Evolutionary conservation across 441 rosid species (phyloP).

Genomic region (Gossypium schwendimanii): DNA sequence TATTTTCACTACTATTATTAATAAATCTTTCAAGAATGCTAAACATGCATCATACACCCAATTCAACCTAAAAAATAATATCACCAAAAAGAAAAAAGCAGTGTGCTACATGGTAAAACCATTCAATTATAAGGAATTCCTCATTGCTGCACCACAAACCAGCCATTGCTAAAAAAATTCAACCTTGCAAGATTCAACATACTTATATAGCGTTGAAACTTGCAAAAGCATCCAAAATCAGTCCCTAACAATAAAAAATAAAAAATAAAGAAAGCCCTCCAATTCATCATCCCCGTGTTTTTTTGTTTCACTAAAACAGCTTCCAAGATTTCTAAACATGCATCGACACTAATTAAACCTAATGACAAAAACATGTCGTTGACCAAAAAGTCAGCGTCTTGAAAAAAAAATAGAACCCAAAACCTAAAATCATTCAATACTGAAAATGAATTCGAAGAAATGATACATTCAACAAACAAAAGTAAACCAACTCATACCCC

Average conservation of each 20-base stretch:
- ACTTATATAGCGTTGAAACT: background rate
- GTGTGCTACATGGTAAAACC: background rate
- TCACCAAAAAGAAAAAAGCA: background rate
- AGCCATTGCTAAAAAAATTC: conserved; percentile 5
- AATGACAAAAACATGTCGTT: background rate
- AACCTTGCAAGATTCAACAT: background rate
- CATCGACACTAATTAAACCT: background rate
- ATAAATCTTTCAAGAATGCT: background rate
- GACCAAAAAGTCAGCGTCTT: background rate
- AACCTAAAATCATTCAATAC: background rate
- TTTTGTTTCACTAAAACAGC: background rate
- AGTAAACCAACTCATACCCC: background rate
- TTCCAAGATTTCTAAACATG: background rate
- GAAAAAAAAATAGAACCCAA: background rate
- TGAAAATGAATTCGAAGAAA: background rate
- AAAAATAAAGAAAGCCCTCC: background rate
- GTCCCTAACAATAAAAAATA: background rate
- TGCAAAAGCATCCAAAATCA: background rate
- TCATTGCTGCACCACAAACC: background rate
- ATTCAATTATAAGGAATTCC: background rate
- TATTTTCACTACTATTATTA: background rate
- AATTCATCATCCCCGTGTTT: background rate
- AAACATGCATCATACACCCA: background rate
- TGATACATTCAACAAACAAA: background rate
- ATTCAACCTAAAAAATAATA: background rate